Evolutionary conservation across 257 asterid species (phyloP).

Genomic region (Nicotiana sylvestris): DNA sequence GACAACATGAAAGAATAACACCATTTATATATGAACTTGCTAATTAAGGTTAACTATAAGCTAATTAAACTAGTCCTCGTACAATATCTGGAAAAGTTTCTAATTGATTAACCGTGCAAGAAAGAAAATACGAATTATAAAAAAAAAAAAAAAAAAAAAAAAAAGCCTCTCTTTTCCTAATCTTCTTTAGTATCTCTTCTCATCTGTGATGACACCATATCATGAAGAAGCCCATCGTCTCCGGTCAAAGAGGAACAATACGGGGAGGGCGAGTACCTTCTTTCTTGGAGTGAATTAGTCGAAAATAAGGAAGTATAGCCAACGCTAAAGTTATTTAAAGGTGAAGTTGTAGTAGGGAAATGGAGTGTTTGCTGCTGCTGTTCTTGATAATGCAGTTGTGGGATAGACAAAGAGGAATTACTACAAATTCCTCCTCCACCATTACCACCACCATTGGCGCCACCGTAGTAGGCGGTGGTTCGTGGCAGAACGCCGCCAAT

Average conservation of each 20-base stretch:
- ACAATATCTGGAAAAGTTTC: no score
- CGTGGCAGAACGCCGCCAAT: constrained; percentile 35
- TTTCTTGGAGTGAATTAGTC: constrained; percentile 21
- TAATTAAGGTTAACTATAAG: no score
- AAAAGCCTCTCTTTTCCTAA: not conserved
- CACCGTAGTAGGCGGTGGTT: constrained; percentile 20
- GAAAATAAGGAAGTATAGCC: not conserved
- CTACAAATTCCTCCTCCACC: constrained; percentile 12
- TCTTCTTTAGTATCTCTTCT: constrained; percentile 22
- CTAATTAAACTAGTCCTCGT: no score
- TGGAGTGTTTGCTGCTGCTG: not conserved
- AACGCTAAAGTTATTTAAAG: constrained; percentile 14
- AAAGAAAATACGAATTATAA: no score
- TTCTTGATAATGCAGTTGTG: not conserved
- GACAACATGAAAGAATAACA: no score
- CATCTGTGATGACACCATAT: constrained; percentile 48
- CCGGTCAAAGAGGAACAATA: constrained; percentile 32
- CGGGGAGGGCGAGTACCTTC: constrained; percentile 32
- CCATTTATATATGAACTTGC: no score
- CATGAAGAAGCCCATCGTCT: constrained; percentile 80
- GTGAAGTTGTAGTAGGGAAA: constrained; percentile 12
- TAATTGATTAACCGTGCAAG: no score
- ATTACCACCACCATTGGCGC: constrained; percentile 5
- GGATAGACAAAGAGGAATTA: constrained; percentile 15
- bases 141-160: no score